A percentile compares a stretch with the other conserved stretches of the same genome.
phyloP scores from a whole-genome alignment of 805 yeast species.

The Schizosaccharomyces octosporus region DNA sequence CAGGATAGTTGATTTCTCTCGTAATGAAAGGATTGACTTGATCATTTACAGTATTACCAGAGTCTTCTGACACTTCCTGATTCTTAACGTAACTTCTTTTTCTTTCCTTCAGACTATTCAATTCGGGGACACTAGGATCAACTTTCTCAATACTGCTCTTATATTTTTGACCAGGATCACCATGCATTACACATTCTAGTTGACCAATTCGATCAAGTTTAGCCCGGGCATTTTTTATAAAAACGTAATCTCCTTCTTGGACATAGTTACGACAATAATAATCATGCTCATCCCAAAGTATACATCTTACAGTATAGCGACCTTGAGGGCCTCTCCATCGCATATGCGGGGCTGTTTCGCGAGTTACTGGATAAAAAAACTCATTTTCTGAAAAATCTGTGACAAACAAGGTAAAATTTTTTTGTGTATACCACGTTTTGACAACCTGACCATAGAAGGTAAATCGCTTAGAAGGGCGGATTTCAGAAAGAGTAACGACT shows the following conservation, averaged over 20 bases:
- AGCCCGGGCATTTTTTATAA: neutral
- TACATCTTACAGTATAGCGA: neutral
- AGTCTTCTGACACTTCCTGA: too few species aligned
- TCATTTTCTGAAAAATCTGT: neutral
- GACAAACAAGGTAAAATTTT: neutral
- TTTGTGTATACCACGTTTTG: neutral
- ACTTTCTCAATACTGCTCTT: neutral
- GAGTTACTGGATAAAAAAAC: neutral
- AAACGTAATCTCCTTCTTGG: neutral
- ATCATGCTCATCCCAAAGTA: neutral
- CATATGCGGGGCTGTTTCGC: neutral
- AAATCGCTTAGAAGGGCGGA: neutral
- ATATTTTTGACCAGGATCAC: neutral
- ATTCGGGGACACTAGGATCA: neutral
- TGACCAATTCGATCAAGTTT: neutral
- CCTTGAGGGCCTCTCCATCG: neutral
- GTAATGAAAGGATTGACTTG: neutral
- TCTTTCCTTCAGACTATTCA: neutral
- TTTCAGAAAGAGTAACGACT: neutral
- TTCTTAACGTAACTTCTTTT: neutral
- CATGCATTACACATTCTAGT: neutral
- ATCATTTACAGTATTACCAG: too few species aligned
- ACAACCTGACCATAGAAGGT: neutral
- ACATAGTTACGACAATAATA: neutral
- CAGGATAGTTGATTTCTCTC: neutral